Conservation (phyloP, 2,329 filamentous ascomycete genomes). For the Talaromyces sp. region DNA sequence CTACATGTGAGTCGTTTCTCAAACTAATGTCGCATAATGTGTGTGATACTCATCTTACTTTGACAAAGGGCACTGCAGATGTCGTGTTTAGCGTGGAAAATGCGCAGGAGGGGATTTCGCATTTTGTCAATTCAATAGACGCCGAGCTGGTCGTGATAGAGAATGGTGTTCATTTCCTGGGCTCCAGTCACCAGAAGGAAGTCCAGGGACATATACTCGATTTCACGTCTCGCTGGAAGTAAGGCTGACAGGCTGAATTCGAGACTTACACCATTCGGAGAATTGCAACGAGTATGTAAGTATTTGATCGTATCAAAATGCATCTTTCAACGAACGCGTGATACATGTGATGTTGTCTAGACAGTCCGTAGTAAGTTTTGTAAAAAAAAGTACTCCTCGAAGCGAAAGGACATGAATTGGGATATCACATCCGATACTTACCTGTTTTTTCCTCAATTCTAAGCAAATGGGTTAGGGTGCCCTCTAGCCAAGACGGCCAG, state of each 20-base stretch:
- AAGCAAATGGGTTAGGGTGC: too few species aligned
- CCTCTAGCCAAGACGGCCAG: too few species aligned
- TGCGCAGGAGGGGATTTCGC: conserved; percentile 42
- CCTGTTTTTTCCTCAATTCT: too few species aligned
- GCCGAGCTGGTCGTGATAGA: conserved; percentile 40
- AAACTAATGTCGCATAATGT: conserved; percentile 24
- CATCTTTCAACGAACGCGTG: background rate
- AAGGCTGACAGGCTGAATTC: background rate
- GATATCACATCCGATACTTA: too few species aligned
- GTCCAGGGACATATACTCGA: conserved; percentile 26
- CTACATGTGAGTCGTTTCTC: conserved; percentile 35
- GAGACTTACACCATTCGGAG: background rate
- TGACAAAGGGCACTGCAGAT: conserved; percentile 16
- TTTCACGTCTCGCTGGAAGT: conserved; percentile 11
- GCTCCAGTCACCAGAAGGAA: conserved; percentile 41
- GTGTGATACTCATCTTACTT: conserved; percentile 39
- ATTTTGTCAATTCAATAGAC: conserved; percentile 42
- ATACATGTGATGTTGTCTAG: background rate
- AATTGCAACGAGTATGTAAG: background rate
- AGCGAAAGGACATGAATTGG: too few species aligned
- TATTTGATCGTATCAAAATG: background rate
- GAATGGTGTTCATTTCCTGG: conserved; percentile 47
- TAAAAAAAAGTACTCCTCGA: too few species aligned
- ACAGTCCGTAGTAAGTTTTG: background rate
- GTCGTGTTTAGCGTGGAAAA: conserved; percentile 19